phyloP scores from a whole-genome alignment of 164 flowering plant species.

The Liriodendron chinense region DNA sequence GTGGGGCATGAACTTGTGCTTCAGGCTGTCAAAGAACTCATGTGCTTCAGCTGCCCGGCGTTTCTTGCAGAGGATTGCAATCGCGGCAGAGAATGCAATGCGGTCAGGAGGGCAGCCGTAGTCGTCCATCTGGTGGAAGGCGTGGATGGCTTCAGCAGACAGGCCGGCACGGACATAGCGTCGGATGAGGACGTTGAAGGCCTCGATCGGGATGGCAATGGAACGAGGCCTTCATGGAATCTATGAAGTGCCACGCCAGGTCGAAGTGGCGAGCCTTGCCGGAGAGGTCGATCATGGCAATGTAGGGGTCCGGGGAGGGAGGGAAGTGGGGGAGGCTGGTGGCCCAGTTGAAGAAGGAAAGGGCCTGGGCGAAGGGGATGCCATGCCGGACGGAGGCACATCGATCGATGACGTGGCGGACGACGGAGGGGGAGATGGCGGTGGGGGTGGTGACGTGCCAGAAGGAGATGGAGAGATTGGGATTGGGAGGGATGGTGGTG shows the following conservation, averaged over 20 bases:
- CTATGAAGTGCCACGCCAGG: constrained; percentile 71
- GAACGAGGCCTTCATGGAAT: constrained; percentile 47
- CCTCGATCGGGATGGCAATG: constrained; percentile 43
- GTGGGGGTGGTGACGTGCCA: constrained; percentile 26
- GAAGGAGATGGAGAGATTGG: constrained; percentile 51
- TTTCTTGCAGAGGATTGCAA: constrained; percentile 62
- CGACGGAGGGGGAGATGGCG: constrained; percentile 44
- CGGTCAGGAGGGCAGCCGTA: constrained; percentile 66
- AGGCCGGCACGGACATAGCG: constrained; percentile 82
- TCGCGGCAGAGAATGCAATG: constrained; percentile 53
- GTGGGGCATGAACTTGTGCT: constrained; percentile 53
- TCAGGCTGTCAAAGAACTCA: constrained; percentile 66
- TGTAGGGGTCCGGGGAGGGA: constrained; percentile 40
- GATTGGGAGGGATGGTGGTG: constrained; percentile 28
- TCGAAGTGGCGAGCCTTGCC: constrained; percentile 79
- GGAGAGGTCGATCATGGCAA: constrained; percentile 72
- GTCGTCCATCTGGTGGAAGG: constrained; percentile 87
- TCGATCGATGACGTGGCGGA: constrained; percentile 54
- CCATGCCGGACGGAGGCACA: constrained; percentile 70
- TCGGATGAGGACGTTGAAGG: constrained; percentile 60
- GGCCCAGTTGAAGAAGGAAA: constrained; percentile 91
- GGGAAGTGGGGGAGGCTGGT: constrained; percentile 20
- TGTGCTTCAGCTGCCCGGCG: constrained; percentile 82
- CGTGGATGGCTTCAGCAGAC: constrained; percentile 78
- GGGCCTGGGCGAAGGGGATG: constrained; percentile 64